Percentiles rank a stretch among this genome's conserved stretches.
Conservation (phyloP, 805 yeast species). For the Ogataea nakhonphanomensis region DNA sequence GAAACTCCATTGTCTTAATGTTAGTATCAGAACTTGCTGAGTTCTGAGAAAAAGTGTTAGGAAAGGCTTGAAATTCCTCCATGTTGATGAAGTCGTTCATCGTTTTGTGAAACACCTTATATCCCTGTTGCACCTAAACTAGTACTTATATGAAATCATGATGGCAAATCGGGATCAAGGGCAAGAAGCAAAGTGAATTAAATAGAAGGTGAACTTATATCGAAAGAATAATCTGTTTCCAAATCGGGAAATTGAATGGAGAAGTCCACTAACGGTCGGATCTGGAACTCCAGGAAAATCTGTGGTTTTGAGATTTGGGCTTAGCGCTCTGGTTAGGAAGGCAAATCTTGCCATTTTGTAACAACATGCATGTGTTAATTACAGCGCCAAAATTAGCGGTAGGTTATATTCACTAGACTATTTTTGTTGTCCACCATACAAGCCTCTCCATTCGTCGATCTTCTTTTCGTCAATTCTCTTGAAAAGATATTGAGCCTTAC, state of each 20-base stretch:
- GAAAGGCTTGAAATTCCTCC: not conserved
- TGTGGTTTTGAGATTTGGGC: too few species aligned
- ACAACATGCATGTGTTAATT: not conserved
- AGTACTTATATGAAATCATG: not conserved
- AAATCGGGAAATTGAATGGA: slow-evolving; percentile 4
- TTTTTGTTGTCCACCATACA: slow-evolving; percentile 69
- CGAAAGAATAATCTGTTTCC: slow-evolving; percentile 4
- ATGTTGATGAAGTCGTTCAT: not conserved
- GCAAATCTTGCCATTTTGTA: too few species aligned
- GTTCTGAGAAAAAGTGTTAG: not conserved
- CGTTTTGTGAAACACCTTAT: not conserved
- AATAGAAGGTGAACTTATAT: not conserved
- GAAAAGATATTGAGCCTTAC: slow-evolving; percentile 88
- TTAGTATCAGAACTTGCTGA: not conserved
- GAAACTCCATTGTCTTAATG: slow-evolving; percentile 3
- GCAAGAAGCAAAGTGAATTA: not conserved
- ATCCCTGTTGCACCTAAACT: not conserved
- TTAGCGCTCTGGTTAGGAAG: too few species aligned
- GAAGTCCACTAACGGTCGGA: not conserved
- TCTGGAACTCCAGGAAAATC: not conserved
- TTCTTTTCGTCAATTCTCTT: slow-evolving; percentile 87
- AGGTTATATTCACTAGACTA: slow-evolving; percentile 1
- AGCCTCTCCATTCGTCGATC: slow-evolving; percentile 79
- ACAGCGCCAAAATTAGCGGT: slow-evolving; percentile 3
- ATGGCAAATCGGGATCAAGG: slow-evolving; percentile 1